A percentile compares a stretch with the other conserved stretches of the same genome.
Evolutionary conservation across 108 stramenopile genomes (phyloP).

Genomic region (Nitzschia sp.): DNA sequence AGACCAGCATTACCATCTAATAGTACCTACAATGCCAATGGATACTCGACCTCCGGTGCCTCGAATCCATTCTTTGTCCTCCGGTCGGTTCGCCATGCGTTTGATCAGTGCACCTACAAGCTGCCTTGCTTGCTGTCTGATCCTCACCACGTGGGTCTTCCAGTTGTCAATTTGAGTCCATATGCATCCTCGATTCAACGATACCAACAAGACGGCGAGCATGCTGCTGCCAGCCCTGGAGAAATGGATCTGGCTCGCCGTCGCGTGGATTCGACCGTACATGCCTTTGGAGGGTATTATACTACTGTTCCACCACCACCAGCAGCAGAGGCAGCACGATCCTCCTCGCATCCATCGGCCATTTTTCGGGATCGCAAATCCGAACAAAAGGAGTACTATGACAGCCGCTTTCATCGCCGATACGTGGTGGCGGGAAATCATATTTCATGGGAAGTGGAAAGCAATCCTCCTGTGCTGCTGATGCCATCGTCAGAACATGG

Average conservation of each 20-base stretch:
- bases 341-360: slow-evolving; percentile 8
- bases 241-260: slow-evolving; percentile 53
- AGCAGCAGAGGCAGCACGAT: too few relatives aligned
- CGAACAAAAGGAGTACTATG: slow-evolving; percentile 27
- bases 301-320: not conserved
- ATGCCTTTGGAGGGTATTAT: slow-evolving; percentile 72
- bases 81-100: slow-evolving; percentile 34
- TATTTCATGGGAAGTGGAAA: slow-evolving; percentile 78
- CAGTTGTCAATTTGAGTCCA: slow-evolving; percentile 11
- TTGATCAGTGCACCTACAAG: slow-evolving; percentile 53
- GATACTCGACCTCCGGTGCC: slow-evolving; percentile 6
- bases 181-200: not conserved
- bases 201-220: not conserved
- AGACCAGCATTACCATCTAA: too few relatives aligned
- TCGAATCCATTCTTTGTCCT: slow-evolving; percentile 40
- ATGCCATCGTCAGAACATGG: not conserved
- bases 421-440: slow-evolving; percentile 58
- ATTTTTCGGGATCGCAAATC: slow-evolving; percentile 32
- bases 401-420: slow-evolving; percentile 49
- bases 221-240: not conserved
- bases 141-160: slow-evolving; percentile 14
- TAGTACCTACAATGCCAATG: not conserved
- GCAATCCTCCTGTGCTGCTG: slow-evolving; percentile 38
- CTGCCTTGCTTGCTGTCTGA: slow-evolving; percentile 41
- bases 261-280: slow-evolving; percentile 64